phyloP scores from a whole-genome alignment of 495 filamentous ascomycete species.

The Penicillium paradoxum region DNA sequence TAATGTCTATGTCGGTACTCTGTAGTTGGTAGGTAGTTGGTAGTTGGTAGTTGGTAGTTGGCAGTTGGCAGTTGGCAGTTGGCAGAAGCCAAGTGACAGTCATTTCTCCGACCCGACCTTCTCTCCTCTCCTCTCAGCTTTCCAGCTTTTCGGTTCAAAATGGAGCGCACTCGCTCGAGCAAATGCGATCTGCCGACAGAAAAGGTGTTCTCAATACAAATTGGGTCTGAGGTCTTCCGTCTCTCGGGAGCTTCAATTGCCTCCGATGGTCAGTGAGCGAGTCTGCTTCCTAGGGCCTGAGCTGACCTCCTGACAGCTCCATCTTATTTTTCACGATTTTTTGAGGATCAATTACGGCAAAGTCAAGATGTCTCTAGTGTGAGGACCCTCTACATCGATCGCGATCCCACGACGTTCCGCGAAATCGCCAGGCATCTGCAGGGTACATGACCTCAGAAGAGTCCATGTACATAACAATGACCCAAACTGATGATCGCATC shows the following conservation, averaged over 20 bases:
- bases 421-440: constrained; percentile 91
- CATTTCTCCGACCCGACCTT: neutral
- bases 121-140: neutral
- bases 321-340: constrained; percentile 96
- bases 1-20: too few species aligned
- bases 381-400: constrained; percentile 87
- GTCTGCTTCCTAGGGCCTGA: neutral
- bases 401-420: constrained; percentile 82
- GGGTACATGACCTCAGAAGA: constrained; percentile 49
- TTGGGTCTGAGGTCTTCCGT: constrained; percentile 85
- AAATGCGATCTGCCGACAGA: constrained; percentile 42
- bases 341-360: constrained; percentile 72
- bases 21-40: neutral
- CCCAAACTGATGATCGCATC: constrained; percentile 3
- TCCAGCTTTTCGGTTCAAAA: neutral
- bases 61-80: too few species aligned
- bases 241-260: constrained; percentile 92
- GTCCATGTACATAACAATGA: neutral
- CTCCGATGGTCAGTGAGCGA: constrained; percentile 77
- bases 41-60: too few species aligned
- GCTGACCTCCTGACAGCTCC: constrained; percentile 63
- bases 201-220: constrained; percentile 89
- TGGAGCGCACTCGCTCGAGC: constrained; percentile 10
- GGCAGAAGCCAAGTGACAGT: too few species aligned
- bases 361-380: constrained; percentile 47